Conservation (phyloP, 164 flowering plant genomes). For the Litsea cubeba region DNA sequence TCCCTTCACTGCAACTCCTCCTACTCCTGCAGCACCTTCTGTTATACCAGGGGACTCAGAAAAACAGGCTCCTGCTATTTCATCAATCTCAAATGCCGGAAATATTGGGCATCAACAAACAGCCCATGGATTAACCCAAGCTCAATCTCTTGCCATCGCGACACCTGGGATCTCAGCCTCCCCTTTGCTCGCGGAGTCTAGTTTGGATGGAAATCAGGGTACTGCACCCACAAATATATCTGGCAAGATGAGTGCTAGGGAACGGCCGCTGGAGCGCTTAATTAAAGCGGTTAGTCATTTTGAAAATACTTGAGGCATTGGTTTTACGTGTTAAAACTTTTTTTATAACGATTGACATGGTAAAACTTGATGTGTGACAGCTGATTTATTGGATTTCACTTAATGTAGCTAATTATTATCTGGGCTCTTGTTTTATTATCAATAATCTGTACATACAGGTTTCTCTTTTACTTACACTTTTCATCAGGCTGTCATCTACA, state of each 20-base stretch:
- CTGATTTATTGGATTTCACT: background rate
- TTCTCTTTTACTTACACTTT: background rate
- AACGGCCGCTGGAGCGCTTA: conserved; percentile 80
- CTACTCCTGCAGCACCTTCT: conserved; percentile 80
- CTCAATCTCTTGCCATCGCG: conserved; percentile 72
- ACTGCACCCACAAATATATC: conserved; percentile 31
- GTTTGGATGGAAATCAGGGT: conserved; percentile 56
- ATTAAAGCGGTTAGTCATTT: conserved; percentile 62
- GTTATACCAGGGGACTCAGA: conserved; percentile 77
- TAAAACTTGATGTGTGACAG: background rate
- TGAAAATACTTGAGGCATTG: background rate
- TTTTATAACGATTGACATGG: too few relatives aligned
- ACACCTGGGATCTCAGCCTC: conserved; percentile 96
- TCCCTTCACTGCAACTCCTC: conserved; percentile 74
- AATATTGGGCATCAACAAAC: conserved; percentile 51
- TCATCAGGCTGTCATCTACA: background rate
- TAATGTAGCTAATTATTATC: too few relatives aligned
- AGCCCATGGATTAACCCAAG: conserved; percentile 26
- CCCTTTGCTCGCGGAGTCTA: conserved; percentile 76
- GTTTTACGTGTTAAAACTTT: background rate
- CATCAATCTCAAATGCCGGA: conserved; percentile 60
- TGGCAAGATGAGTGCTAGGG: conserved; percentile 53
- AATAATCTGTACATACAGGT: background rate
- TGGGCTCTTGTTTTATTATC: background rate
- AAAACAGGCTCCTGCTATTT: conserved; percentile 51